Conservation (phyloP, 352 stramenopile genomes). For the Lagenidium giganteum region DNA sequence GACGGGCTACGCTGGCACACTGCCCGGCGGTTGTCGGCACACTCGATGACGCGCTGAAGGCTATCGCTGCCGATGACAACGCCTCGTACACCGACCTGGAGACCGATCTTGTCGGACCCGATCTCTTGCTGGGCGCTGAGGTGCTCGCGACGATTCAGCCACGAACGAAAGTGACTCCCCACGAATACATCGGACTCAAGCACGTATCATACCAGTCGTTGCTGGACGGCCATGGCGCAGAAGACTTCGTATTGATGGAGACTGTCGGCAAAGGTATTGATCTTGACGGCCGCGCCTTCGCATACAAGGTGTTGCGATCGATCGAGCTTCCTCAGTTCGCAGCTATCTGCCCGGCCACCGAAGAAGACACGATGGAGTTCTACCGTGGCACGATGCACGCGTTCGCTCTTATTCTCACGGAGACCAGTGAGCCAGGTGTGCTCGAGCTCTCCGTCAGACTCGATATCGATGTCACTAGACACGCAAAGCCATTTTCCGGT, state of each 20-base stretch:
- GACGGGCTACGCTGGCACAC: constrained; percentile 41
- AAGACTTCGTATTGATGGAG: constrained; percentile 66
- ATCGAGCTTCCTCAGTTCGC: constrained; percentile 21
- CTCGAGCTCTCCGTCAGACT: constrained; percentile 74
- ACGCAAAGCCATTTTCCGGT: constrained; percentile 41
- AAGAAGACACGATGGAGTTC: constrained; percentile 40
- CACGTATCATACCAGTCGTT: constrained; percentile 64
- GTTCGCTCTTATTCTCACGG: constrained; percentile 50
- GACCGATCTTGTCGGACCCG: constrained; percentile 43
- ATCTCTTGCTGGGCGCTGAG: constrained; percentile 57
- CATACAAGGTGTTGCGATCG: constrained; percentile 60
- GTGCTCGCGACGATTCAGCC: constrained; percentile 66
- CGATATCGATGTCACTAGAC: constrained; percentile 54
- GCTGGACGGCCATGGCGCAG: constrained; percentile 34
- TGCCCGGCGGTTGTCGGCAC: constrained; percentile 54
- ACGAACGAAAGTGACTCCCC: constrained; percentile 57
- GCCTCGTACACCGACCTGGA: constrained; percentile 48
- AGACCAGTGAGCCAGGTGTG: constrained; percentile 46
- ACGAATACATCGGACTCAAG: constrained; percentile 76
- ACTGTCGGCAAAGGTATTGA: constrained; percentile 42
- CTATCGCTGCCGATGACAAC: constrained; percentile 46
- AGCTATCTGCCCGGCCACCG: too few species aligned
- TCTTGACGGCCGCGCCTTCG: constrained; percentile 34
- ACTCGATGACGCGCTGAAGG: constrained; percentile 50
- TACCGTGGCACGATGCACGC: constrained; percentile 53